Evolutionary conservation across 1,284 basidiomycete species (phyloP), one percentile per base, ranked within the genome.

Genomic region (Neotropicomus parvogracilis): DNA sequence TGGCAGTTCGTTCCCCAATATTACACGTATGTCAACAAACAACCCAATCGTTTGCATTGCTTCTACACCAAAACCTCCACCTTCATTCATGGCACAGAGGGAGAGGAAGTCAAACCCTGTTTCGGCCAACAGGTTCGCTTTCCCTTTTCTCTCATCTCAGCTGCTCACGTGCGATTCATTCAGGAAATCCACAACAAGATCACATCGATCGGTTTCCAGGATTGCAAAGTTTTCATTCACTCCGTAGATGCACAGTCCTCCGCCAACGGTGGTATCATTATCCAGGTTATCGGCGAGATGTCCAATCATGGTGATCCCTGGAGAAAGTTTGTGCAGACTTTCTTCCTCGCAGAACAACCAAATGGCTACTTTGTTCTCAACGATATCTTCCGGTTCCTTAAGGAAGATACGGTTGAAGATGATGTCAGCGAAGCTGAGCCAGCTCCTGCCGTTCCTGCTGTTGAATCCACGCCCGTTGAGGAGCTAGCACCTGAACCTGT

Each of bases 321-420:
- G 97, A 86, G 88, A 64, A 98, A 98, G 75, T 99, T 99, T 65
- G 93, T 93, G 19, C 97, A 99, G 75, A 98, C 95, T 13, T 99
- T 99, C 77, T 99, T 99, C 88, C 86, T 99, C 48, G 97, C 97
- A 40, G 92, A 97, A 70, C 97, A 99, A 73, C 92, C 94, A 34
- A 97, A 95, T 63, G 97, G 97, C 40, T 99, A 98, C 78, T 99
- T 94, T 70, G 97, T 99, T 54, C 85, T 99, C 69, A 99, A 99
- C 73, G 97, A 99, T 74, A 98, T 99, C 74, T 99, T 99, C 86
- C 88, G 95, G 55, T 98, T 95, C 79, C 77, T 99, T 57, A 97
- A 97, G 76, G 95, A 98, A 72, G 95, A 97, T 62, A 77, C 83
- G 32, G 88, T 91, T 54, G 89, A 90, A 56, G 91, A 90, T 48